These are phyloP conservation scores for Gossypium davidsonii DNA, from an alignment of 441 rosid species.

Conservation along the genomic window DNA sequence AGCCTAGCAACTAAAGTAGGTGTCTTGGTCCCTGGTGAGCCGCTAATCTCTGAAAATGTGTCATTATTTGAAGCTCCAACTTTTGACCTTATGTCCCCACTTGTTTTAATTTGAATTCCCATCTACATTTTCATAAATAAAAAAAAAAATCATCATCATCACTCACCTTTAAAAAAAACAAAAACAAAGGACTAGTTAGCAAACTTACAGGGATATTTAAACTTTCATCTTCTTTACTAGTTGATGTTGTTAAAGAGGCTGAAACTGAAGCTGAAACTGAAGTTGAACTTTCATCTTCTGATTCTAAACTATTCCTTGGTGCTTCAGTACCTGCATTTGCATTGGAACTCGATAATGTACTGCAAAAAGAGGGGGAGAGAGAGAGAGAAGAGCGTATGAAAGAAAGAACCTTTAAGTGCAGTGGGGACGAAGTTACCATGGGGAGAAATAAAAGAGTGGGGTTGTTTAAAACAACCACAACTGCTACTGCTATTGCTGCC, in stretches of 20 bases:
- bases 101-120: conserved; percentile 72
- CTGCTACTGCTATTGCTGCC: background rate
- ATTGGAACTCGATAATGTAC: background rate
- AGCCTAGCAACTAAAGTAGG: conserved; percentile 85
- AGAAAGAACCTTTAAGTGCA: conserved; percentile 45
- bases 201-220: conserved; percentile 50
- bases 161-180: conserved; percentile 22
- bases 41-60: conserved; percentile 46
- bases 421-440: conserved; percentile 6
- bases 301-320: conserved; percentile 80
- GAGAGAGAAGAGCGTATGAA: background rate
- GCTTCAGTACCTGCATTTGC: conserved; percentile 56
- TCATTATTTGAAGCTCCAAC: conserved; percentile 25
- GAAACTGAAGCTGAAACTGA: conserved; percentile 16
- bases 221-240: conserved; percentile 36
- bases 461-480: conserved; percentile 22
- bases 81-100: conserved; percentile 26
- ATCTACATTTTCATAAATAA: conserved; percentile 30
- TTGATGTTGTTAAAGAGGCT: conserved; percentile 26
- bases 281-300: conserved; percentile 30
- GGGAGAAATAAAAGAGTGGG: conserved; percentile 20
- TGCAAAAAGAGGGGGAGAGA: background rate
- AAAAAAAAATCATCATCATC: conserved; percentile 22
- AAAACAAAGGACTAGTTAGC: no score
- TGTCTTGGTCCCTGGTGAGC: conserved; percentile 67